Base-by-base conservation (phyloP, 1,284 basidiomycete genomes). In the Sphagnurus paluster region DNA sequence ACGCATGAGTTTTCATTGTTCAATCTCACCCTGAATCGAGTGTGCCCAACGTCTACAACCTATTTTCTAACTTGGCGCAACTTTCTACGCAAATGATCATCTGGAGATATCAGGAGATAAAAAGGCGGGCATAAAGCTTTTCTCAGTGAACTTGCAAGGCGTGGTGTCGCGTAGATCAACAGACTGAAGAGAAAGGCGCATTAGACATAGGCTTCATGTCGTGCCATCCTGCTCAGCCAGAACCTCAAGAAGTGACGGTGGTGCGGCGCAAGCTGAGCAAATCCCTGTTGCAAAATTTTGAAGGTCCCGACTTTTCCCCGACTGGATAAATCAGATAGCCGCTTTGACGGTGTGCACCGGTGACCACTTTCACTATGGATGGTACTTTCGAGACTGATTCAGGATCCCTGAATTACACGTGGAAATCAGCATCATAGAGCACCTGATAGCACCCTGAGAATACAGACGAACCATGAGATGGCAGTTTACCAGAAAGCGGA, bases 271-370 rank as follows among this genome's bases (percentile, higher is more conserved):
- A n/a, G n/a, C n/a, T n/a, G n/a, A n/a, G n/a, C n/a, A n/a, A n/a
- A n/a, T n/a, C n/a, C n/a, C n/a, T n/a, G n/a, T n/a, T n/a, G n/a
- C n/a, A n/a, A n/a, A n/a, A n/a, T 17, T 33, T 30, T 35, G 8
- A 35, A 43, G 25, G 38, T 26, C 36, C 20, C 8, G 24, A 36
- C 7, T 21, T 9, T 17, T 17, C 16, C 38, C 35, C 29, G 39
- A 17, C 9, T 49, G 48, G 48, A 50, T 39, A 46, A 46, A 50
- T 46, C 48, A 42, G 32, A 38, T 17, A 39, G 38, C 9, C 20
- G 25, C 20, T 39, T 10, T 9, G 38, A 16, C n/a, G 35, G 14
- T 33, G 30, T 33, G 11, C 10, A 14, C 30, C n/a, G 3, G 8
- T 33, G n/a, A n/a, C n/a, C n/a, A n/a, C n/a, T n/a, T n/a, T n/a